Evolutionary conservation across 257 asterid species (phyloP).

Genomic region (Buddleja alternifolia): DNA sequence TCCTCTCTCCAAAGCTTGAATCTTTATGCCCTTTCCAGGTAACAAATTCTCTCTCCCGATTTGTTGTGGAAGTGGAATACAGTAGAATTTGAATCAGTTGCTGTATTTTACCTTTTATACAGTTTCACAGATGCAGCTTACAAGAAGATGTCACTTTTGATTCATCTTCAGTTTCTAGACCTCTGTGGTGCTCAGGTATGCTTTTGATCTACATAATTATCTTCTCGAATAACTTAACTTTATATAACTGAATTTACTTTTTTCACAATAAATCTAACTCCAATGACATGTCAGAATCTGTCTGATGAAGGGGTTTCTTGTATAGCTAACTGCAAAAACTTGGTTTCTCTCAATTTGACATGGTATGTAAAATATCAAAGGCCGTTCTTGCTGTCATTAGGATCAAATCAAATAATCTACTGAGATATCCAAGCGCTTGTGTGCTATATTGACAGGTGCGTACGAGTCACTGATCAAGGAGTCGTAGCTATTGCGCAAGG

Average conservation of each 20-base stretch:
- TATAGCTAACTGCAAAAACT: slow-evolving; percentile 77
- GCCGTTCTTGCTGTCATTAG: background rate
- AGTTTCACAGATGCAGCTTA: slow-evolving; percentile 88
- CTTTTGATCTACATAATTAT: slow-evolving; percentile 8
- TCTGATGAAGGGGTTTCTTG: slow-evolving; percentile 82
- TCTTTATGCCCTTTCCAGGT: slow-evolving; percentile 97
- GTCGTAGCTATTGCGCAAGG: slow-evolving; percentile 75
- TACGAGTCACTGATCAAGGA: slow-evolving; percentile 74
- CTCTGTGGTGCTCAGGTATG: slow-evolving; percentile 99
- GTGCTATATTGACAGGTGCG: slow-evolving; percentile 64
- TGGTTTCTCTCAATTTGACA: slow-evolving; percentile 72
- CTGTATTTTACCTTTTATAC: slow-evolving; percentile 32
- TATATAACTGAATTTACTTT: slow-evolving; percentile 3
- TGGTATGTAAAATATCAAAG: slow-evolving; percentile 56
- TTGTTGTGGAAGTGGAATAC: slow-evolving; percentile 1
- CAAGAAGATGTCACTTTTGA: slow-evolving; percentile 65
- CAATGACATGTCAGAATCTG: slow-evolving; percentile 60
- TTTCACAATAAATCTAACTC: slow-evolving; percentile 26
- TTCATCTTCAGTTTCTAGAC: slow-evolving; percentile 68
- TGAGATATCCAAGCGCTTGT: slow-evolving; percentile 18
- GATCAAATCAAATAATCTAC: slow-evolving; percentile 8
- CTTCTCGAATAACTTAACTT: background rate
- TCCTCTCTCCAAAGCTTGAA: slow-evolving; percentile 75
- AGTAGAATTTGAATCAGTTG: slow-evolving; percentile 16
- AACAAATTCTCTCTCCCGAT: slow-evolving; percentile 16